Conservation (phyloP, 106 monocot genomes). For the Allium sativum region DNA sequence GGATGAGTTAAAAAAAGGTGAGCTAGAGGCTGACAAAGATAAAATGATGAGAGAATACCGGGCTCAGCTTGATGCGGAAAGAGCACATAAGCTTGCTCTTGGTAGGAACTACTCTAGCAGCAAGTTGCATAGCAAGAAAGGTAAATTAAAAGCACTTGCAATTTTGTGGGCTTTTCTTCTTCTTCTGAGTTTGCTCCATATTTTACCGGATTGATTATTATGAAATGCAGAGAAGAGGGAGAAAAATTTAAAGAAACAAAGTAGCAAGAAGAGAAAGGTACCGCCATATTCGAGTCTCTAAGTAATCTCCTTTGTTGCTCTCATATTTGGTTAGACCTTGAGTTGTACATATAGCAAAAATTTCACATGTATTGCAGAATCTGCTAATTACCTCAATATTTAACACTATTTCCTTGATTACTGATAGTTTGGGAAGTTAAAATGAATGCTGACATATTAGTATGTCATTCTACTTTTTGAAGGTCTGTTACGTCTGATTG, state of each 20-base stretch:
- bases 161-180: too few relatives aligned
- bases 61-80: conserved; percentile 94
- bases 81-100: conserved; percentile 69
- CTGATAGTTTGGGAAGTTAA: too few relatives aligned
- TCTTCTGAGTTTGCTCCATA: neutral
- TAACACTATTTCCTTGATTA: too few relatives aligned
- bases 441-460: too few relatives aligned
- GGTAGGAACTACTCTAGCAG: conserved; percentile 72
- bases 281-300: neutral
- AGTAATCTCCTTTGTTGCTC: too few relatives aligned
- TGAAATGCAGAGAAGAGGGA: conserved; percentile 58
- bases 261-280: conserved; percentile 80
- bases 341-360: too few relatives aligned
- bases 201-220: neutral
- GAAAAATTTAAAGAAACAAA: conserved; percentile 62
- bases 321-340: too few relatives aligned
- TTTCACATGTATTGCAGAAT: too few relatives aligned
- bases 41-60: conserved; percentile 99
- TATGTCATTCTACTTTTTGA: too few relatives aligned
- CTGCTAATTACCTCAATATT: too few relatives aligned
- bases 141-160: conserved; percentile 14
- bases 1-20: conserved; percentile 80
- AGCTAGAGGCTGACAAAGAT: conserved; percentile 93
- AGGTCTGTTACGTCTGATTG: too few relatives aligned
- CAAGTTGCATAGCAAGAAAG: conserved; percentile 68